Base-by-base conservation (phyloP, 257 asterid species). In the Ilex aquifolium region DNA sequence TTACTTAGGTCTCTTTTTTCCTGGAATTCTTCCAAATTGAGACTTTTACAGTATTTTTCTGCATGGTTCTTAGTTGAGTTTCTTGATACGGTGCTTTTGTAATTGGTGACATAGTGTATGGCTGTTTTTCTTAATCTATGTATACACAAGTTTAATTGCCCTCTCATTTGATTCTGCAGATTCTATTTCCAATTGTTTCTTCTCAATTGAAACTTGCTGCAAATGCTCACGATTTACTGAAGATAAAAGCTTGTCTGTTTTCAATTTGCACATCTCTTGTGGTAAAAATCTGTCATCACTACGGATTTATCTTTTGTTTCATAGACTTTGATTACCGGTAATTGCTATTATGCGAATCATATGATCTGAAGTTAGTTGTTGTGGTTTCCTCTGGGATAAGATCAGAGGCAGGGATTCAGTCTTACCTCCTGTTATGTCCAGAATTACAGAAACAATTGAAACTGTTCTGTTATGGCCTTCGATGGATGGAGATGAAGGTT, bases 191-290 rank as follows among this genome's bases (percentile, higher is more conserved):
- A 44, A 51, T 73, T 29, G 61, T 86, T 68, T 77, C 90, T 56
- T 74, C 82, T 71, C 77, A 74, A 66, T 69, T 91, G 77, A 86
- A 83, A 74, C 32, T 50, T 4, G 96, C 98, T 44, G 77, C 75
- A 57, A 64, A 59, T 65, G 71, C 77, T 21, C 72, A 73, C 76
- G 95, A 88, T 54, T 63, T 80, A 32, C 52, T 76, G 62, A 83
- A 68, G 77, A 84, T 84, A 63, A 91, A 83, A 86, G 85, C 82
- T 39, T 91, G 95, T 68, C 78, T 88, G 12, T 91, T 86, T 80
- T 74, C 95, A 66, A 59, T 84, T 61, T 88, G 96, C 66, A 88
- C 92, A 5, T 84, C 95, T 72, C 80, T 91, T 69, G 74, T 83
- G 96, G 96, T 88, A 82, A 67, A 69, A 27, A 36, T 36, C 42